Evolutionary conservation across 139 green algal species (phyloP), one percentile per base, ranked within the genome.

Genomic region (Spirogloea muscicola): DNA sequence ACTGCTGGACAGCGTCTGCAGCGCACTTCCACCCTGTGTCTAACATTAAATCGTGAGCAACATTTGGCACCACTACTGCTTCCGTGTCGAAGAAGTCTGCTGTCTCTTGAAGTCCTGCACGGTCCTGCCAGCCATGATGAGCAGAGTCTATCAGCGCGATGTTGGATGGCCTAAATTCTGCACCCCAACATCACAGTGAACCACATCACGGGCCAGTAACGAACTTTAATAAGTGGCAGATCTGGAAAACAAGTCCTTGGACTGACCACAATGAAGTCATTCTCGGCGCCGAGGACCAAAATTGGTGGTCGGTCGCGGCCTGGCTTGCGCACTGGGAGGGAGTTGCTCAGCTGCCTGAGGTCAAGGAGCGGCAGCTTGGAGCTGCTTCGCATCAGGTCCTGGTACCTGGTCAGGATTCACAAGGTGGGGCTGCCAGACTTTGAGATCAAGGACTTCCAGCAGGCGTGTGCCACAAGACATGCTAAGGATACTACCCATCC

Each of bases 21-120:
- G 80, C 86, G n/a, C 61, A 27, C 64, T 84, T 48, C 71, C 71
- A 79, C 0, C 59, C 61, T 25, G 58, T 85, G 74, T 95, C 90
- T 51, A 96, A 82, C 91, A 96, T 96, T 31, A 88, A 63, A 76
- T 96, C 91, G 60, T 96, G 91, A 4, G 88, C 90, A 57, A 89
- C 80, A 18, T 68, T 36, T 1, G 59, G 37, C 46, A 93, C 72
- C n/a, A 92, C 61, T 3, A 88, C 49, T 0, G 84, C 77, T 16
- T 58, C 6, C 3, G 80, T 81, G 21, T 74, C 62, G 65, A 86
- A 92, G 63, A 82, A 85, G 0, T 76, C 86, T 16, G 82, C 86
- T 27, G 86, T 80, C 74, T 92, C 88, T 66, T 84, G 33, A 0
- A 79, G 42, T 1, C 79, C 79, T 21, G 71, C 51, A 0, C 59